Percentiles rank a stretch among this genome's conserved stretches.
Evolutionary conservation across 2,329 filamentous ascomycete genomes (phyloP).

Genomic region (Domatiomyces globalis): DNA sequence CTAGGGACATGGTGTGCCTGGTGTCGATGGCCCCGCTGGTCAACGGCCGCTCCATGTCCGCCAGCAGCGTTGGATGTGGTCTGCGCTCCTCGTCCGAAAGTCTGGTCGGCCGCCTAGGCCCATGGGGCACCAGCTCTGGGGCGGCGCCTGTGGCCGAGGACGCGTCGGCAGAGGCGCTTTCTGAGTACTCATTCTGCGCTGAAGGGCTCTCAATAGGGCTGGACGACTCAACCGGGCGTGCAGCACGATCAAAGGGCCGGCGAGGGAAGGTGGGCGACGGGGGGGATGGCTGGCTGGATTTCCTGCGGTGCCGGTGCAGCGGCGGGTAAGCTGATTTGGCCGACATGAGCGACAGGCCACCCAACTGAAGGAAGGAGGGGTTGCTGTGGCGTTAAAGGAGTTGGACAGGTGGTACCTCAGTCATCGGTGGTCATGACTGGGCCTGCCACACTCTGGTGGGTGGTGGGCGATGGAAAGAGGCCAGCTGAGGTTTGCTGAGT

Average conservation of each 20-base stretch:
- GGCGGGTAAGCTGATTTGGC: slow-evolving; percentile 6
- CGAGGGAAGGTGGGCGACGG: slow-evolving; percentile 13
- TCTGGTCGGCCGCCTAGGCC: background rate
- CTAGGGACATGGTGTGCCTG: background rate
- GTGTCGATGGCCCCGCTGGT: slow-evolving; percentile 11
- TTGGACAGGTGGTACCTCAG: background rate
- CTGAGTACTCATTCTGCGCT: slow-evolving; percentile 8
- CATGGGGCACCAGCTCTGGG: background rate
- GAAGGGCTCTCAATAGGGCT: slow-evolving; percentile 9
- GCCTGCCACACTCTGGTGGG: background rate
- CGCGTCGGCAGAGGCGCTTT: slow-evolving; percentile 11
- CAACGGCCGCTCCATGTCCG: slow-evolving; percentile 10
- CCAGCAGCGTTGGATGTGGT: slow-evolving; percentile 6
- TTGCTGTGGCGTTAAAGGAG: background rate
- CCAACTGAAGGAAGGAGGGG: background rate
- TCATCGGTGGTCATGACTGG: background rate
- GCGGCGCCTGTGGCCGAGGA: background rate
- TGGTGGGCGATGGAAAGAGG: background rate
- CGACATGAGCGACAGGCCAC: background rate
- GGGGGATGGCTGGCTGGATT: slow-evolving; percentile 14
- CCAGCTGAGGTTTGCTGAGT: background rate
- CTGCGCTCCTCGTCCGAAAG: slow-evolving; percentile 10
- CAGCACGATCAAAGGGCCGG: slow-evolving; percentile 11
- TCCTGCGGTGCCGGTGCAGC: slow-evolving; percentile 15
- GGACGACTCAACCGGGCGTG: slow-evolving; percentile 8